Evolutionary conservation across 2,329 filamentous ascomycete genomes (phyloP), one percentile per base, ranked within the genome.

Genomic region (Neonectria sp.): DNA sequence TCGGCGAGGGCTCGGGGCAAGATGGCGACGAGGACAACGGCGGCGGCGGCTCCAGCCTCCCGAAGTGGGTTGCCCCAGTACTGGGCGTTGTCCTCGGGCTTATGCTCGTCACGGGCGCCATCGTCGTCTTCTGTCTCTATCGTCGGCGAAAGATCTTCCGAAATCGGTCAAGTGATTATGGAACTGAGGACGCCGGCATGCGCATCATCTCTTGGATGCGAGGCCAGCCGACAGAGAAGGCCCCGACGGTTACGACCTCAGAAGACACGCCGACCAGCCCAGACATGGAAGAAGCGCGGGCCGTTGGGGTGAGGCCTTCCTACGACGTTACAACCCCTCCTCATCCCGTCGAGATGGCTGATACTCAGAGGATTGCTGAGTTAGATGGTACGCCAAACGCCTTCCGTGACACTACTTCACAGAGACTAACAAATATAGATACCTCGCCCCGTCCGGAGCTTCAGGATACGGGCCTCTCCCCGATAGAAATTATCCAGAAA

Each of bases 31-130:
- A 64, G 11, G 37, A 66, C 13, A 59, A 73, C 7, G 67, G 70
- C 9, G 71, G 72, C 6, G 76, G 79, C 4, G 77, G 77, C 15
- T 73, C 77, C 15, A 79, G 83, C 25, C 84, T 88, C 4, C 88
- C 90, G 0, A 79, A 79, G 6, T 92, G 88, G 84, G 84, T 91
- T 2, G 86, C 85, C 0, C 89, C 91, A 0, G 86, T 92, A 2
- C 79, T 92, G 0, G 89, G 89, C 17, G 88, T 90, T 4, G 85
- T 91, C 5, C 82, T 91, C 2, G 89, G 89, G 3, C 71, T 92
- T 46, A 84, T 91, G 51, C 79, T 89, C 55, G 57, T 91, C 46
- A 86, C 86, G 1, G 83, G 85, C 21, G 67, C 87, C 6, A 79
- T 86, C 27, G 82, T 91, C 15, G 80, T 82, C 6, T 81, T 88